Base-by-base conservation (phyloP, 306 rosid genomes). In the Hippophae rhamnoides region DNA sequence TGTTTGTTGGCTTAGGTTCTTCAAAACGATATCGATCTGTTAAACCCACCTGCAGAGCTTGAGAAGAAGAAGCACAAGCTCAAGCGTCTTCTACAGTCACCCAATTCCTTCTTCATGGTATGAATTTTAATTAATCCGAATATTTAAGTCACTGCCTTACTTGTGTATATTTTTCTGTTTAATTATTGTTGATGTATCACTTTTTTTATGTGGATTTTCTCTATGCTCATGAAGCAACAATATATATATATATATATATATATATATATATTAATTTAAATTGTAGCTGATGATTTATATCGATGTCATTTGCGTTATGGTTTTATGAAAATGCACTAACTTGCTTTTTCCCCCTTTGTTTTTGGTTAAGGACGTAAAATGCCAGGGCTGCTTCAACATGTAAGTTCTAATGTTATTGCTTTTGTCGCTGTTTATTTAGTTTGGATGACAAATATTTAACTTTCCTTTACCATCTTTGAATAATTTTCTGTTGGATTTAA, bases 41-140 rank as follows among this genome's bases (percentile, higher is more conserved):
- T 81, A 48, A 76, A 81, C 50, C 86, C 86, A 4, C 79, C 86
- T 9, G 80, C 76, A 55, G 86, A 81, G 76, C 65, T 77, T 13
- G 86, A 81, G 82, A 81, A 81, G 78, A 77, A 48, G 76, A 81
- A 77, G 80, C 86, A 81, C 80, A 81, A 81, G 72, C 86, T 81
- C 74, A 81, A 81, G 74, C 62, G 80, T 9, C 86, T 81, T 41
- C 80, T 81, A 54, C 86, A 77, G 49, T 74, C 83, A 0, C 86
- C 86, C 10, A 81, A 81, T 43, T 81, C 86, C 10, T 81, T 81
- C 65, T 81, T 81, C 82, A 81, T 81, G 82, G 86, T 77, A 74
- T 3, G 26, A 23, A 1, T 60, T 4, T 5, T 60, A 11, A 18
- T 18, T 1, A 1, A 18, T 18, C 23, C 23, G 23, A 18, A 18